These are phyloP conservation scores for Tarenaya hassleriana DNA, from an alignment of 345 rosid genomes.

Conservation along the genomic window DNA sequence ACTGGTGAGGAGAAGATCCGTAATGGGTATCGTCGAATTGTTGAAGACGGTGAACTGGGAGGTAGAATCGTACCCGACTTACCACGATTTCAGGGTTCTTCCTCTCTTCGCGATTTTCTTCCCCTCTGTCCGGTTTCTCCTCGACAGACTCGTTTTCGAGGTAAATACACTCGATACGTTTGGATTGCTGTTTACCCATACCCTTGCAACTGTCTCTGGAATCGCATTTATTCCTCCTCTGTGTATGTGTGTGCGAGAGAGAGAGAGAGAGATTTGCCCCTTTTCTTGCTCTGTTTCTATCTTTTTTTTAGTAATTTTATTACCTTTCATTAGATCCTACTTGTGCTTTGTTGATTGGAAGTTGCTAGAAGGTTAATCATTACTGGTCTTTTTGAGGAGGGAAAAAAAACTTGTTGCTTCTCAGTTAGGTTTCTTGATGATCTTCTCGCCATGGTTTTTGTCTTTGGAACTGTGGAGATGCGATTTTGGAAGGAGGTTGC, in stretches of 20 bases:
- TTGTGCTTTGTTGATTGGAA: background rate
- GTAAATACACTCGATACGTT: constrained; percentile 33
- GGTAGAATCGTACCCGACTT: constrained; percentile 62
- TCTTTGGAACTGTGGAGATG: background rate
- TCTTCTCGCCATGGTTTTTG: background rate
- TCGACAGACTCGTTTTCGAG: constrained; percentile 87
- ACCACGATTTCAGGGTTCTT: constrained; percentile 58
- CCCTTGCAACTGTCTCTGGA: background rate
- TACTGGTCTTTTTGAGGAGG: background rate
- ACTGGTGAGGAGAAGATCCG: background rate
- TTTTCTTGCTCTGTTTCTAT: background rate
- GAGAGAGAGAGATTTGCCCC: too few species aligned
- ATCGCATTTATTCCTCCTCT: background rate
- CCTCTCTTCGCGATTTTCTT: constrained; percentile 71
- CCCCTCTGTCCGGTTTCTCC: constrained; percentile 68
- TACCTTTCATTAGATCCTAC: background rate
- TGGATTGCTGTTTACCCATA: background rate
- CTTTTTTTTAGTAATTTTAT: background rate
- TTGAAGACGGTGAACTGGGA: constrained; percentile 57
- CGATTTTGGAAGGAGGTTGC: background rate
- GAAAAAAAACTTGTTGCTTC: background rate
- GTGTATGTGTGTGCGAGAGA: too few species aligned
- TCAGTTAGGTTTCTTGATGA: background rate
- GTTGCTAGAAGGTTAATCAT: background rate
- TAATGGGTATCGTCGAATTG: constrained; percentile 46